phyloP scores from a whole-genome alignment of 257 asterid species.

The Scutellaria minor region DNA sequence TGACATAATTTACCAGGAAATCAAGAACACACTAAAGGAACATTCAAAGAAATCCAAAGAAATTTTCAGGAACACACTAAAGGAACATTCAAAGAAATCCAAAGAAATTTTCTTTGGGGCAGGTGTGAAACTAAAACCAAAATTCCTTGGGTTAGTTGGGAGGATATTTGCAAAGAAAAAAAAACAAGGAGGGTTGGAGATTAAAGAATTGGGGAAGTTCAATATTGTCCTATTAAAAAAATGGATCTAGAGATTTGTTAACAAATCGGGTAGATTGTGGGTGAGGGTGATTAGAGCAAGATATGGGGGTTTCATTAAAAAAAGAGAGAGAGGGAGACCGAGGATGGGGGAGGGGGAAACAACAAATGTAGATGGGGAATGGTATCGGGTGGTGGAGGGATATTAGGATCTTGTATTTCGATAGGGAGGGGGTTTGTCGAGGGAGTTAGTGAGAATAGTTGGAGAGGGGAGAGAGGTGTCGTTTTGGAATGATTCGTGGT shows the following conservation, averaged over 20 bases:
- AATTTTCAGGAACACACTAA: not conserved
- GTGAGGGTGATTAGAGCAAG: not conserved
- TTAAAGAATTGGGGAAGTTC: not conserved
- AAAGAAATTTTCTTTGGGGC: not conserved
- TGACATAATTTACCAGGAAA: too few species aligned
- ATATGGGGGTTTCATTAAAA: not conserved
- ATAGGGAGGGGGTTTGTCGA: too few species aligned
- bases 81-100: not conserved
- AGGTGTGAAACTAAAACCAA: not conserved
- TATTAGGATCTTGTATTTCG: too few species aligned
- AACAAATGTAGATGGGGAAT: too few species aligned
- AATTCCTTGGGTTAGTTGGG: not conserved
- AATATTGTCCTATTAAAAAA: not conserved
- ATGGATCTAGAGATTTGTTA: not conserved
- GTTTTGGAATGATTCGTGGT: too few species aligned
- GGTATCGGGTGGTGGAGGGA: too few species aligned
- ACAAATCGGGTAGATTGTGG: not conserved
- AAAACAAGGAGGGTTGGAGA: not conserved
- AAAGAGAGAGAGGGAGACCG: too few species aligned
- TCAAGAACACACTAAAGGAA: too few species aligned
- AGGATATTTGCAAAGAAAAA: not conserved
- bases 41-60: not conserved
- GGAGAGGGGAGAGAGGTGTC: too few species aligned
- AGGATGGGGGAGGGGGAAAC: too few species aligned
- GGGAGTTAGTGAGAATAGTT: too few species aligned